Percentiles rank a stretch among this genome's conserved stretches.
These are phyloP conservation scores for Primulina tabacum DNA, from an alignment of 257 asterid species.

Conservation along the genomic window DNA sequence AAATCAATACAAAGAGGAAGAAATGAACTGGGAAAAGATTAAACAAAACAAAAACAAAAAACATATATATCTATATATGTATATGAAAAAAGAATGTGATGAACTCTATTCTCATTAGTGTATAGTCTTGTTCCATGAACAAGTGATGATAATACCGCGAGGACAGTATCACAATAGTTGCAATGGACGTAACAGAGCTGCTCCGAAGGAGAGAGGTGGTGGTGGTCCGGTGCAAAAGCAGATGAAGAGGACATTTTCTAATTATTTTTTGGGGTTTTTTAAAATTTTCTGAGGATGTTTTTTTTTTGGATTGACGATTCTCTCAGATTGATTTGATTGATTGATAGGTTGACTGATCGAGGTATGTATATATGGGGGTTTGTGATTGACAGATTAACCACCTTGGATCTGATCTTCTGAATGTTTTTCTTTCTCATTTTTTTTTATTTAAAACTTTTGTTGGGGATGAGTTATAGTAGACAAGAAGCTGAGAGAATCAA, in stretches of 20 bases:
- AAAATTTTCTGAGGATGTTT: not conserved
- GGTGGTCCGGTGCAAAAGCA: constrained; percentile 75
- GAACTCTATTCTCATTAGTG: not conserved
- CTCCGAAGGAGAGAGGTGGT: constrained; percentile 65
- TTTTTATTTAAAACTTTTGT: constrained; percentile 18
- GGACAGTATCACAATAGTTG: constrained; percentile 87
- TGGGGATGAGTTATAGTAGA: constrained; percentile 28
- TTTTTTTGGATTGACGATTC: constrained; percentile 23
- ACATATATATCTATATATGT: not conserved
- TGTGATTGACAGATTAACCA: constrained; percentile 55
- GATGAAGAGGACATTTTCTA: constrained; percentile 80
- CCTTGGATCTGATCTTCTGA: constrained; percentile 58
- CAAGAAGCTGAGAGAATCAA: constrained; percentile 22
- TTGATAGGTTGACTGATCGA: constrained; percentile 74
- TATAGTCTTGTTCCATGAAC: not conserved
- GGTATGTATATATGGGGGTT: constrained; percentile 37
- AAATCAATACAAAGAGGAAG: not conserved
- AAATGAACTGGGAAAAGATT: not conserved
- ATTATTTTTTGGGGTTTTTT: not conserved
- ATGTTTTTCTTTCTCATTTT: constrained; percentile 12
- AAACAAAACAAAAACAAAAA: not conserved
- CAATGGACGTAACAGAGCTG: constrained; percentile 97
- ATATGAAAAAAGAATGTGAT: not conserved
- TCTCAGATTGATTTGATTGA: constrained; percentile 74
- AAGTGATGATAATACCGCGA: constrained; percentile 54